Evolutionary conservation across 331 rosid species (phyloP).

Genomic region (Malus hybrid): DNA sequence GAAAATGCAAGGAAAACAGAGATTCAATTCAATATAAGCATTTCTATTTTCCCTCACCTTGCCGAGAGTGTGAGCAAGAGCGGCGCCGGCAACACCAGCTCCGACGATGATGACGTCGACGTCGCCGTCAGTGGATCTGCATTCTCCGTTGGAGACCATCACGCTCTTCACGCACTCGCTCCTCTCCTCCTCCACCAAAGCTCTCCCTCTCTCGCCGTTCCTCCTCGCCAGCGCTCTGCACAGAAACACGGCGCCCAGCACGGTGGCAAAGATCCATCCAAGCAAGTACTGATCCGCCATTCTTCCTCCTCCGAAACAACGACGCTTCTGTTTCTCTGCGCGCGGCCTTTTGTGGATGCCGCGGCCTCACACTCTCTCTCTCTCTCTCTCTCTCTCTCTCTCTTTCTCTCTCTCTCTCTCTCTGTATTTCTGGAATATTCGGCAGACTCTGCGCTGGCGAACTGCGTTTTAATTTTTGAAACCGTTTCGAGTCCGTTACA

Average conservation of each 20-base stretch:
- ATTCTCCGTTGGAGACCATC: conserved; percentile 40
- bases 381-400: not conserved
- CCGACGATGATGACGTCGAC: conserved; percentile 80
- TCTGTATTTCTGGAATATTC: too few relatives aligned
- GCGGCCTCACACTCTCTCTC: not conserved
- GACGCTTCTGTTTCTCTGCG: not conserved
- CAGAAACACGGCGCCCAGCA: conserved; percentile 31
- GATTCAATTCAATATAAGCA: not conserved
- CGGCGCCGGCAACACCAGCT: conserved; percentile 95
- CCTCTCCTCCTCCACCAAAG: conserved; percentile 11
- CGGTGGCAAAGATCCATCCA: conserved; percentile 48
- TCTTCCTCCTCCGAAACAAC: not conserved
- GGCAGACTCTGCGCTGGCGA: too few relatives aligned
- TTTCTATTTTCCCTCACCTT: conserved; percentile 35
- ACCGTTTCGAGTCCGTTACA: too few relatives aligned
- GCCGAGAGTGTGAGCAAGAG: conserved; percentile 91
- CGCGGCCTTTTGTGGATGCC: not conserved
- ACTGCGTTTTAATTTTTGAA: too few relatives aligned
- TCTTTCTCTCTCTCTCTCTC: not conserved
- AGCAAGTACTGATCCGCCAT: conserved; percentile 46
- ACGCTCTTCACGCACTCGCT: conserved; percentile 27
- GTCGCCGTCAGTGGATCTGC: conserved; percentile 42
- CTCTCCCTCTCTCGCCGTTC: conserved; percentile 5
- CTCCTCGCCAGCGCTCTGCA: conserved; percentile 21
- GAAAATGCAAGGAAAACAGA: not conserved